phyloP scores from a whole-genome alignment of 169 alveolate species.

The Cryptosporidium meleagridis region DNA sequence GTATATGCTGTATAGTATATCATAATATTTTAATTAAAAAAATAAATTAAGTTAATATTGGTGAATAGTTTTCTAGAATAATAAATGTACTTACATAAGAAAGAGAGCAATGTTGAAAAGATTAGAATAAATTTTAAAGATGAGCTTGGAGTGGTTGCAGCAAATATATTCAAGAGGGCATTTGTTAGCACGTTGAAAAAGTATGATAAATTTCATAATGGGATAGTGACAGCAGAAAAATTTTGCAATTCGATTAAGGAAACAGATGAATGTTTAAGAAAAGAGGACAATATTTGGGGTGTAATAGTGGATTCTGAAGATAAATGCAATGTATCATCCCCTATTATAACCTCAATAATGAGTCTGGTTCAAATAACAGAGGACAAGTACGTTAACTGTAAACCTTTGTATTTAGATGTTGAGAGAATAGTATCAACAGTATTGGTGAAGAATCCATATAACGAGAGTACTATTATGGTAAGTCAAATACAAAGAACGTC shows the following conservation, averaged over 20 bases:
- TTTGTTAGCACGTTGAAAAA: constrained; percentile 33
- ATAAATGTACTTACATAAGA: neutral
- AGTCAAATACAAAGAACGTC: constrained; percentile 19
- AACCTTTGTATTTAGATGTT: constrained; percentile 65
- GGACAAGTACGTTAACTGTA: constrained; percentile 71
- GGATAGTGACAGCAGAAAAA: constrained; percentile 72
- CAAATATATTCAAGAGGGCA: constrained; percentile 40
- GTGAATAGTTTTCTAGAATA: neutral
- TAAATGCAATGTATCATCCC: constrained; percentile 46
- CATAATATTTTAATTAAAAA: too few relatives aligned
- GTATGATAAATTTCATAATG: constrained; percentile 67
- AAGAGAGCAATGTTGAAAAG: neutral
- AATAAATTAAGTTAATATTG: neutral
- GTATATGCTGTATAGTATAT: neutral
- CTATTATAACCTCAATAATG: constrained; percentile 49
- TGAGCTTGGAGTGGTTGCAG: neutral
- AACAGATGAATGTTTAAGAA: constrained; percentile 27
- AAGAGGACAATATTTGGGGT: constrained; percentile 53
- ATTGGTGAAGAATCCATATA: constrained; percentile 56
- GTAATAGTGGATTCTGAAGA: constrained; percentile 22
- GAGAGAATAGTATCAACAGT: constrained; percentile 67
- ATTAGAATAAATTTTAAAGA: constrained; percentile 27
- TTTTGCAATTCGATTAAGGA: constrained; percentile 54
- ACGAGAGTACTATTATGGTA: constrained; percentile 46
- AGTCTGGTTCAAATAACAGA: constrained; percentile 48